Evolutionary conservation across 1,139 yeast species (phyloP), one percentile per base, ranked within the genome.

Genomic region (Blastobotrys apis): DNA sequence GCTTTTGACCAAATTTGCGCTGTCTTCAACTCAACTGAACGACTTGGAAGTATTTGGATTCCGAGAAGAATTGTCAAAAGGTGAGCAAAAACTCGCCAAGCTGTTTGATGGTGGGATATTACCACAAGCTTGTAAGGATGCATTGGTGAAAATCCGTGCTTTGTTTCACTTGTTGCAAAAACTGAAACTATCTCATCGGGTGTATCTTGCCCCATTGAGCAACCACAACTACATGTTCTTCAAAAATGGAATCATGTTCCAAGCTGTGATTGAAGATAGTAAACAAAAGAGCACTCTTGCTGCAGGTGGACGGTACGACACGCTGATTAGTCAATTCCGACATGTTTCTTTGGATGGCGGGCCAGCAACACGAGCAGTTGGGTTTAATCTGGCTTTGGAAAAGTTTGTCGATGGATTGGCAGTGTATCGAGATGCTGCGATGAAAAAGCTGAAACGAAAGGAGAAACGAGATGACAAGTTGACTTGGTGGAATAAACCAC

Each of bases 231-330:
- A 82, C 35, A 75, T 80, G 20, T 90, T 87, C 59, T 92, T 88
- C 60, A 69, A 72, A 29, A 80, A 80, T 20, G 95, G 95, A 0
- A 67, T 90, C 1, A 87, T 92, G 94, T 92, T 90, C 59, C 95
- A 87, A 57, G 88, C 84, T 0, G 77, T 87, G 1, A 76, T 78
- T 54, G 84, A 84, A 47, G 77, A 71, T 36, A 65, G 48, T 31
- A 63, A 69, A 50, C 51, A 50, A 15, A 63, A 63, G 37, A 57
- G 90, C 34, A 38, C 47, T 17, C 66, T 86, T 34, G 94, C 94
- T 10, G 92, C 94, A 0, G 98, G 98, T 37, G 98, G 98, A 1
- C 69, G 98, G 41, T 92, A 87, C 58, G 97, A 92, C 58, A 67
- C 72, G 19, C 69, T 90, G 52, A 75, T 88, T 17, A 69, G 77